These are phyloP conservation scores for Clitopilus hobsonii DNA, from an alignment of 768 basidiomycete species.

Conservation along the genomic window DNA sequence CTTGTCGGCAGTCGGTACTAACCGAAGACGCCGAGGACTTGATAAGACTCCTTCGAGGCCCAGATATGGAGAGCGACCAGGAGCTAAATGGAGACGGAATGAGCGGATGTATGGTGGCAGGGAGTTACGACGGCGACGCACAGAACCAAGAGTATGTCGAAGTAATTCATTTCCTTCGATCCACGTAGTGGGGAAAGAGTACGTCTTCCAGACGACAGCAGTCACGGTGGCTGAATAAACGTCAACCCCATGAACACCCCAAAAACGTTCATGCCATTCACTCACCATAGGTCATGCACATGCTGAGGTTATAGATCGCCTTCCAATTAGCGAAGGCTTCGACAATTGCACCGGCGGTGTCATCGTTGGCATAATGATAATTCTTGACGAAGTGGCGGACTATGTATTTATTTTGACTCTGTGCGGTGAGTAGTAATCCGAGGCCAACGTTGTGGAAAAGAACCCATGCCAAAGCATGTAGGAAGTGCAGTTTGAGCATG, in stretches of 20 bases:
- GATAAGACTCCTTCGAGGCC: constrained; percentile 86
- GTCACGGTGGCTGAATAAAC: constrained; percentile 69
- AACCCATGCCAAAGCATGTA: constrained; percentile 83
- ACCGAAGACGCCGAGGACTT: constrained; percentile 94
- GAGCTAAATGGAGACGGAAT: constrained; percentile 37
- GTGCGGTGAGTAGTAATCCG: constrained; percentile 77
- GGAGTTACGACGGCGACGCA: constrained; percentile 32
- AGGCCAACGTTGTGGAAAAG: constrained; percentile 85
- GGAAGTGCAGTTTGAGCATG: constrained; percentile 65
- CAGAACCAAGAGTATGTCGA: constrained; percentile 83
- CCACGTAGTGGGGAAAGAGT: constrained; percentile 80
- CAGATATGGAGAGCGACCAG: constrained; percentile 87
- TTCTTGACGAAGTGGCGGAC: constrained; percentile 94
- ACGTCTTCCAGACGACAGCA: constrained; percentile 87
- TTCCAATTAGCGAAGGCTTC: constrained; percentile 98
- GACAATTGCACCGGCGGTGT: constrained; percentile 73
- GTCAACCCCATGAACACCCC: no score
- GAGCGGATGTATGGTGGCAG: constrained; percentile 6
- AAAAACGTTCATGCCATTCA: no score
- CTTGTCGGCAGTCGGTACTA: constrained; percentile 13
- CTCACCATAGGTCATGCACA: constrained; percentile 92
- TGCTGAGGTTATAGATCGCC: constrained; percentile 82
- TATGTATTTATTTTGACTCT: constrained; percentile 82
- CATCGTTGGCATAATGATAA: constrained; percentile 78
- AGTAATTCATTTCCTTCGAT: constrained; percentile 82